Evolutionary conservation across 2,329 filamentous ascomycete genomes (phyloP), one percentile per base, ranked within the genome.

Genomic region (Verticillium zaregamsianum): DNA sequence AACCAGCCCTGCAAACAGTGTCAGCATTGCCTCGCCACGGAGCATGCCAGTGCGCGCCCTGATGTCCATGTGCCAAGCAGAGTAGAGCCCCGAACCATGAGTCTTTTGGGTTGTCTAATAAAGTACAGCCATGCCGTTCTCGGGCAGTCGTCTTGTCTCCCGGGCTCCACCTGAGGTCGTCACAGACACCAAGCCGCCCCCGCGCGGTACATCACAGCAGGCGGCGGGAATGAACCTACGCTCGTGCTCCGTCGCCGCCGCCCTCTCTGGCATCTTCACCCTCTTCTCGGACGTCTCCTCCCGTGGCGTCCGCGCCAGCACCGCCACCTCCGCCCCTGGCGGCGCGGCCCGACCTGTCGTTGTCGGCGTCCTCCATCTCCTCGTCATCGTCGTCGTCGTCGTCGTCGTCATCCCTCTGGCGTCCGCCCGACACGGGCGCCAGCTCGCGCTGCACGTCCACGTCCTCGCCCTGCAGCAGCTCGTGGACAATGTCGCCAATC

Each of bases 221-320:
- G 17, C 39, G 25, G n/a, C 28, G n/a, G 20, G 31, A 8, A 45
- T 33, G 40, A 28, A 99, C 96, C 94, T 98, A 99, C 95, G 94
- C 95, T 97, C 95, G 88, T 80, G 92, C 96, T 72, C 96, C 95
- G 79, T 98, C 95, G 69, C 92, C 92, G 74, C 96, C 95, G 64
- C 94, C 95, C 77, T 97, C 93, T 79, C 96, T 86, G 66, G 94
- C 87, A 68, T 87, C 88, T 75, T 92, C 88, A 62, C 95, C 95
- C 76, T 98, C 95, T 76, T 96, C 89, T 76, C 93, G 87, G 68
- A 97, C 80, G 74, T 99, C 94, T 66, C 93, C 94, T 61, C 94
- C 94, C 3, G 93, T 97, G 59, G 93, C 93, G 76, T 85, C 93
- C 61, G 91, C 80, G 37, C 93, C 93, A 64, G 93, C 93, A 66